These are phyloP conservation scores for Plantago major DNA, from an alignment of 257 asterid species.

Conservation along the genomic window DNA sequence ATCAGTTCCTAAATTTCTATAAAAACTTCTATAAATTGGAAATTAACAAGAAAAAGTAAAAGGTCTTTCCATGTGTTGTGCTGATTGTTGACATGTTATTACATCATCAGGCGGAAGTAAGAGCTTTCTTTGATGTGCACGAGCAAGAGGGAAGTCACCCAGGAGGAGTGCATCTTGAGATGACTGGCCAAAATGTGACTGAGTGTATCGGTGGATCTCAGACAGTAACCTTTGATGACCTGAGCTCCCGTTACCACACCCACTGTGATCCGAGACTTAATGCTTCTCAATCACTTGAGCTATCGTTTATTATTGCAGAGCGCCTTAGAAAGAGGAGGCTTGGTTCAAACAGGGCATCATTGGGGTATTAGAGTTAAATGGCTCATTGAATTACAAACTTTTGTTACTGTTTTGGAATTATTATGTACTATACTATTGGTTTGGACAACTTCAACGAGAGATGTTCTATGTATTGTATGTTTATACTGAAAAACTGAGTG, in stretches of 20 bases:
- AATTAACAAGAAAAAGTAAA: background rate
- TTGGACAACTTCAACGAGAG: conserved; percentile 9
- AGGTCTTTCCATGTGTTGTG: background rate
- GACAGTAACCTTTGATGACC: conserved; percentile 70
- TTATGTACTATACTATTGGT: background rate
- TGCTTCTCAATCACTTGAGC: conserved; percentile 78
- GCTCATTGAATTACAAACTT: conserved; percentile 7
- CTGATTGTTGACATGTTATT: conserved; percentile 1
- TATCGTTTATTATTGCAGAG: conserved; percentile 67
- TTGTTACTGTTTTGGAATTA: background rate
- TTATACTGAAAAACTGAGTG: conserved; percentile 19
- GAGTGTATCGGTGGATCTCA: conserved; percentile 85
- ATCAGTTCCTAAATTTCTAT: background rate
- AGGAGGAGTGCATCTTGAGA: conserved; percentile 77
- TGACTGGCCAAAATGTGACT: conserved; percentile 88
- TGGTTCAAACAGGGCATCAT: conserved; percentile 24
- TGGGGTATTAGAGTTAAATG: conserved; percentile 19
- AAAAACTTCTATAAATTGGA: too few relatives aligned
- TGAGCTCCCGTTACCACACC: conserved; percentile 80
- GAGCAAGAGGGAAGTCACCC: conserved; percentile 90
- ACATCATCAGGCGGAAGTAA: conserved; percentile 62
- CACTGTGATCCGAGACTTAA: conserved; percentile 80
- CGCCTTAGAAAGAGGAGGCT: conserved; percentile 74
- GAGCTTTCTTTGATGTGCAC: conserved; percentile 84
- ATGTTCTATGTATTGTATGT: conserved; percentile 20